Evolutionary conservation across 176 grass and related monocot species (phyloP), one percentile per base, ranked within the genome.

Genomic region (Triticum aestivum): DNA sequence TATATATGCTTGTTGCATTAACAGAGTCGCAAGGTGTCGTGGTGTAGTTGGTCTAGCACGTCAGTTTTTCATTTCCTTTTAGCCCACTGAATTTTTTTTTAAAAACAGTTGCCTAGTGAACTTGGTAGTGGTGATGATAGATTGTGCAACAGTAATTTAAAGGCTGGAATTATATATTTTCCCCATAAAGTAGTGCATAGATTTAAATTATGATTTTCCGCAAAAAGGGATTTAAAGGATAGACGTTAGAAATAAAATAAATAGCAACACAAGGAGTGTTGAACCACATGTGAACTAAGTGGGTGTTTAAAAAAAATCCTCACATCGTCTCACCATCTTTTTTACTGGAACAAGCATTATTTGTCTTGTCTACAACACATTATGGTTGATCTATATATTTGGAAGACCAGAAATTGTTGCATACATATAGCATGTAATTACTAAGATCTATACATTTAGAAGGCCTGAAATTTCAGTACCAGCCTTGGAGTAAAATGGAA

Each of bases 21-120:
- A 5, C 45, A 29, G 0, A 51, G 3, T 21, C 2, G 17, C 10
- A 51, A 75, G 72, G 42, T 75, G 72, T 75, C 24, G 42, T 75
- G 13, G 72, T 75, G 42, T 30, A 51, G 72, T 9, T 68, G 42
- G 72, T 75, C 71, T 51, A 75, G 41, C 72, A 75, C 72, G 47
- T 75, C 42, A 18, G 72, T 51, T 27, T 14, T 49, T 51, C 8
- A 8, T 8, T 26, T 74, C 7, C 1, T 20, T 10, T 75, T 75
- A 11, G 14, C 47, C 47, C 1, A 15, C 47, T 51, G 47, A 51
- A 15, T 5, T 56, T 20, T 56, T 20, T 41, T 24, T 24, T 24
- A 13, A 47, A 47, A 47, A 45, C 44, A 47, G 1, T 47, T 56
- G 14, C 54, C 17, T 58, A 20, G 5, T 52, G 54, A 58, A 58